Evolutionary conservation across 108 stramenopile genomes (phyloP).

Genomic region (Schizochytrium sp.): DNA sequence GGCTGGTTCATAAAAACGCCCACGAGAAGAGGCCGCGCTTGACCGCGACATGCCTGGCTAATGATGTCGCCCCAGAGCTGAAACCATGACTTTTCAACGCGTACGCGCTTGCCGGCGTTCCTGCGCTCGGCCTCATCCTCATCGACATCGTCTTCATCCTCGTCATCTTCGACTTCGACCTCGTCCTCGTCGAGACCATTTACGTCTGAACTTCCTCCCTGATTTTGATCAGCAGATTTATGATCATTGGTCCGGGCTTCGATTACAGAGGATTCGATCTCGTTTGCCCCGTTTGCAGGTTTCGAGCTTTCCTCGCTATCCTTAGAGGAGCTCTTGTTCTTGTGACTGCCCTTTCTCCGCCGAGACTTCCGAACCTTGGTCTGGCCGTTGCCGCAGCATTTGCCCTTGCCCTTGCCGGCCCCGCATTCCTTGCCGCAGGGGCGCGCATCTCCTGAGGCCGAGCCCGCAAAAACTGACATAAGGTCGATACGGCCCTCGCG

Average conservation of each 20-base stretch:
- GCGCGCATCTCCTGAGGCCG: neutral
- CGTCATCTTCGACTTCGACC: neutral
- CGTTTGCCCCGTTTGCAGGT: too few species aligned
- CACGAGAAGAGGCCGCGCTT: constrained; percentile 69
- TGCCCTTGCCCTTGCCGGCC: neutral
- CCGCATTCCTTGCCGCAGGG: neutral
- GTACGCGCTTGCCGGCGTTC: neutral
- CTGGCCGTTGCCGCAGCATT: too few species aligned
- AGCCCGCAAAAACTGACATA: neutral
- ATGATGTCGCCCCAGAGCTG: neutral
- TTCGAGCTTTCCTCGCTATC: too few species aligned
- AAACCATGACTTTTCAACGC: neutral
- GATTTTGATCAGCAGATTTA: too few species aligned
- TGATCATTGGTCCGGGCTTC: too few species aligned
- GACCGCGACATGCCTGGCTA: neutral
- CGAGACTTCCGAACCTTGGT: too few species aligned
- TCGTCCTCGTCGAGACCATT: too few species aligned
- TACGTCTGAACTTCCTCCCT: too few species aligned
- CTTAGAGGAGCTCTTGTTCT: too few species aligned
- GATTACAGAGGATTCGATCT: too few species aligned
- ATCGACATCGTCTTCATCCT: neutral
- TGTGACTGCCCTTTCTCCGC: too few species aligned
- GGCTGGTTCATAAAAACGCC: constrained; percentile 94
- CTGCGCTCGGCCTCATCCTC: neutral
- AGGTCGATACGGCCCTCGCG: constrained; percentile 35